Percentiles rank a stretch among this genome's conserved stretches.
Conservation (phyloP, 257 asterid genomes). For the Solanum appendiculatum region DNA sequence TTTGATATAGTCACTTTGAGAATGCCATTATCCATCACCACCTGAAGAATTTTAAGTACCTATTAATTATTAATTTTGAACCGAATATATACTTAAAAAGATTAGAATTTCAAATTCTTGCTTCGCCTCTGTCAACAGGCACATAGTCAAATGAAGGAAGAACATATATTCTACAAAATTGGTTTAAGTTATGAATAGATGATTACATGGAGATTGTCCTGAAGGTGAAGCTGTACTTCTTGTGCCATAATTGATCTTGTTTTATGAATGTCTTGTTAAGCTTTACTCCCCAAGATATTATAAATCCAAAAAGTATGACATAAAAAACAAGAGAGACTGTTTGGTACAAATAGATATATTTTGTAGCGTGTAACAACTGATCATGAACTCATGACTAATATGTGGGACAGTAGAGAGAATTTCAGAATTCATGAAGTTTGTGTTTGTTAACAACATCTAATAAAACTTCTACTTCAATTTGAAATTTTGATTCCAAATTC, state of each 20-base stretch:
- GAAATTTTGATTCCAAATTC: not conserved
- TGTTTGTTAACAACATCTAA: not conserved
- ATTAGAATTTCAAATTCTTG: not conserved
- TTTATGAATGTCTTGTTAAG: not conserved
- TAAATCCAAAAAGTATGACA: not conserved
- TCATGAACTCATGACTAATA: not conserved
- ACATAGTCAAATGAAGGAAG: not conserved
- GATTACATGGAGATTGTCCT: not conserved
- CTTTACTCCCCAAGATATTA: not conserved
- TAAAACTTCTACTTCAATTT: not conserved
- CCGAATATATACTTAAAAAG: not conserved
- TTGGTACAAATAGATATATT: not conserved
- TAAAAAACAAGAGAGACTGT: not conserved
- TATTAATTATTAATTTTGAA: not conserved
- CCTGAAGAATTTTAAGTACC: constrained; percentile 15
- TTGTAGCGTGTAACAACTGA: constrained; percentile 5
- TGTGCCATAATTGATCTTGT: not conserved
- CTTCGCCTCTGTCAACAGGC: not conserved
- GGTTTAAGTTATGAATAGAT: not conserved
- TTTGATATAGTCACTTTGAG: constrained; percentile 48
- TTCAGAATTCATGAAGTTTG: not conserved
- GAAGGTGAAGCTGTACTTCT: not conserved
- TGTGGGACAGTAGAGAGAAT: not conserved
- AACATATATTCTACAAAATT: not conserved
- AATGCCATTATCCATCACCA: constrained; percentile 63